Percentiles rank a stretch among this genome's conserved stretches.
phyloP scores from a whole-genome alignment of 352 stramenopile species.

The Saprolegnia parasitica region DNA sequence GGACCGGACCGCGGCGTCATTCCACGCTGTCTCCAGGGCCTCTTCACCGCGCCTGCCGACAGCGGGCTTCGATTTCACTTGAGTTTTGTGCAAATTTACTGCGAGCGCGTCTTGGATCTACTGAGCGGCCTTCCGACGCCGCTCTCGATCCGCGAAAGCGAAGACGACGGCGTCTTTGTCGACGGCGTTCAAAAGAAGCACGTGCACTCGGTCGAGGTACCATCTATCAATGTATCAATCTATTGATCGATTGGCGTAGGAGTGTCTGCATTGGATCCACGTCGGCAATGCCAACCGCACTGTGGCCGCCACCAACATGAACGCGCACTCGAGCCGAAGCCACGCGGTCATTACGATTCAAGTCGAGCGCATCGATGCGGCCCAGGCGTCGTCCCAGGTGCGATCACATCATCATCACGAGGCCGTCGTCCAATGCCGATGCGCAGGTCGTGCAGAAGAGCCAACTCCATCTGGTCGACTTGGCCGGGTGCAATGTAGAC shows the following conservation, averaged over 20 bases:
- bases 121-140: conserved; percentile 38
- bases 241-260: conserved; percentile 23
- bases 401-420: not conserved
- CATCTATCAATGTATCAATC: not conserved
- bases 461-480: conserved; percentile 60
- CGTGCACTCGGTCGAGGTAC: conserved; percentile 7
- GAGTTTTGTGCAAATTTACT: conserved; percentile 81
- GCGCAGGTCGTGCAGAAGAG: conserved; percentile 55
- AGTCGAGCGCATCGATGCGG: conserved; percentile 49
- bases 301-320: conserved; percentile 82
- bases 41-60: conserved; percentile 35
- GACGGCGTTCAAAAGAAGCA: conserved; percentile 35
- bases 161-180: conserved; percentile 59
- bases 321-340: conserved; percentile 77
- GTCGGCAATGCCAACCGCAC: conserved; percentile 61
- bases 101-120: conserved; percentile 69
- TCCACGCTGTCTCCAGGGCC: conserved; percentile 52
- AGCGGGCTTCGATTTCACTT: conserved; percentile 41
- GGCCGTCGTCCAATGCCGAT: too few species aligned
- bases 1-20: conserved; percentile 49
- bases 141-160: conserved; percentile 60
- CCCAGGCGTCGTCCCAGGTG: not conserved
- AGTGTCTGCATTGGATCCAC: conserved; percentile 46
- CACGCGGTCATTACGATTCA: conserved; percentile 84
- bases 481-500: conserved; percentile 40